Conservation (phyloP, 2,329 filamentous ascomycete genomes). For the Pseudogymnoascus verrucosus region DNA sequence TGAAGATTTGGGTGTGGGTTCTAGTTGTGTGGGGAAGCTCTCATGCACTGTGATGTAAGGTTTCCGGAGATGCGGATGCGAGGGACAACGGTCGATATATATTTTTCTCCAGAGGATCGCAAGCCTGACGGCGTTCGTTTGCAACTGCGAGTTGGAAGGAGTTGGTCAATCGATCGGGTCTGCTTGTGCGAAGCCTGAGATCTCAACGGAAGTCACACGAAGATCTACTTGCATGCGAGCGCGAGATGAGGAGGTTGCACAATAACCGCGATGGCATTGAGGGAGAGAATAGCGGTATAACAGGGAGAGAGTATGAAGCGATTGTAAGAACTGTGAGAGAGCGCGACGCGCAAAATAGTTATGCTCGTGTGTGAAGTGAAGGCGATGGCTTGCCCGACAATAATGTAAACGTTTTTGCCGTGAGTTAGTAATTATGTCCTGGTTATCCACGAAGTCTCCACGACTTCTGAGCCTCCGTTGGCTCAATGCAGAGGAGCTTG, state of each 20-base stretch:
- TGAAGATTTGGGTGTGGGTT: neutral
- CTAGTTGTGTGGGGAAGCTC: slow-evolving; percentile 4
- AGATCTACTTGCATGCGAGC: slow-evolving; percentile 6
- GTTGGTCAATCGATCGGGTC: neutral
- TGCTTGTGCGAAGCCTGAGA: slow-evolving; percentile 1
- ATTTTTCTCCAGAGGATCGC: neutral
- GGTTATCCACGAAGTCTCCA: neutral
- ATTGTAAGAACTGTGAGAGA: neutral
- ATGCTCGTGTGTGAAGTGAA: neutral
- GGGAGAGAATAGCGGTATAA: neutral
- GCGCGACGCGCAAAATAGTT: slow-evolving; percentile 4
- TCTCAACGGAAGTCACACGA: slow-evolving; percentile 7
- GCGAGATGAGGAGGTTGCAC: slow-evolving; percentile 7
- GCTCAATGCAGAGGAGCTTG: slow-evolving; percentile 5
- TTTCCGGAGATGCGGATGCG: neutral
- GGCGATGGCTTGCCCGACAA: neutral
- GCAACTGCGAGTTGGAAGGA: neutral
- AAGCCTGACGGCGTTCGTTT: neutral
- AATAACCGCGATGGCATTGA: slow-evolving; percentile 4
- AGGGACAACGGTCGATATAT: neutral
- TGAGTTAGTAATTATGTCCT: slow-evolving; percentile 6
- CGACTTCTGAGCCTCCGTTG: neutral
- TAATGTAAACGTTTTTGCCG: neutral
- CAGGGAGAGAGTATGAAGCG: neutral
- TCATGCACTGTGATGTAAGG: slow-evolving; percentile 8